phyloP scores from a whole-genome alignment of 805 yeast species.

The Kregervanrija pseudodelftensis region DNA sequence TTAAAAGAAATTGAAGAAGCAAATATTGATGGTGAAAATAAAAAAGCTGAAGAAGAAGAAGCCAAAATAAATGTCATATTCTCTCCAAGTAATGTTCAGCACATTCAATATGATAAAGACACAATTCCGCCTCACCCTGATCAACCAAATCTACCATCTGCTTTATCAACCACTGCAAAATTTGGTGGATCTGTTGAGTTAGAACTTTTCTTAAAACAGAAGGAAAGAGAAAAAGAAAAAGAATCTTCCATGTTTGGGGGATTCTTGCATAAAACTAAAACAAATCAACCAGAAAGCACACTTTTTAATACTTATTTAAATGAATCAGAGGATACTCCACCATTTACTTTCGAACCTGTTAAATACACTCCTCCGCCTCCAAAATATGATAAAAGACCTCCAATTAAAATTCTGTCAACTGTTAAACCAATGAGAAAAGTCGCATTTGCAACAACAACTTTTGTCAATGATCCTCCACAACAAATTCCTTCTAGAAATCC shows the following conservation, averaged over 20 bases:
- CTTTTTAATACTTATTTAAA: conserved; percentile 13
- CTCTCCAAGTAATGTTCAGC: conserved; percentile 18
- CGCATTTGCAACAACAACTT: conserved; percentile 67
- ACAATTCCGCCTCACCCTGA: conserved; percentile 49
- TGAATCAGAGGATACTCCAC: conserved; percentile 18
- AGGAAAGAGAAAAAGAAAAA: conserved; percentile 13
- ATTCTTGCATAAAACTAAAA: conserved; percentile 22
- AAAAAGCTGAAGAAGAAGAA: conserved; percentile 5
- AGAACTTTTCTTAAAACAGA: conserved; percentile 15
- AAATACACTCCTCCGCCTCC: conserved; percentile 25
- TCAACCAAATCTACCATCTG: conserved; percentile 41
- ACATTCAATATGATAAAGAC: conserved; percentile 29
- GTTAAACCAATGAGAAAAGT: conserved; percentile 50
- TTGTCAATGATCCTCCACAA: conserved; percentile 82
- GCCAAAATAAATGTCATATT: conserved; percentile 11
- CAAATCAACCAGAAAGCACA: conserved; percentile 12
- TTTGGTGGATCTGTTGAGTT: conserved; percentile 21
- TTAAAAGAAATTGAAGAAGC: conserved; percentile 26
- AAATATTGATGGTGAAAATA: background rate
- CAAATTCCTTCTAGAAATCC: conserved; percentile 88
- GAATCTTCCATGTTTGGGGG: conserved; percentile 24
- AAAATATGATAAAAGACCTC: conserved; percentile 21
- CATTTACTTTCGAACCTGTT: conserved; percentile 14
- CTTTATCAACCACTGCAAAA: conserved; percentile 30
- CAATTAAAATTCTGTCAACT: conserved; percentile 20